Conservation (phyloP, 805 yeast genomes). For the Crinitomyces ghanaensis region DNA sequence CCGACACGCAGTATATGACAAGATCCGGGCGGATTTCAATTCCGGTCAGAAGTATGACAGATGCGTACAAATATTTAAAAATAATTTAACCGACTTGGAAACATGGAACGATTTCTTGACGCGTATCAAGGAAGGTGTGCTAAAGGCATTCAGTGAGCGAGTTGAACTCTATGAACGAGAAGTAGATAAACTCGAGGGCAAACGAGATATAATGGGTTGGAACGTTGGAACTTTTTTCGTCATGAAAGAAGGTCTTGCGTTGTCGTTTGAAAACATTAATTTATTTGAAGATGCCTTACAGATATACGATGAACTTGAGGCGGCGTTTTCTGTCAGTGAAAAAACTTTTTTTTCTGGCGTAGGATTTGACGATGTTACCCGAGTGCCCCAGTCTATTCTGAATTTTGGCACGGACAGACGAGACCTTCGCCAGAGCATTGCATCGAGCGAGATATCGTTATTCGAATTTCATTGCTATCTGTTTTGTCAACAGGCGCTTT, state of each 20-base stretch:
- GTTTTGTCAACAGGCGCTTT: constrained; percentile 26
- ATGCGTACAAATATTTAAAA: constrained; percentile 22
- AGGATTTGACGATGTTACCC: constrained; percentile 18
- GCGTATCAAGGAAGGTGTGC: constrained; percentile 37
- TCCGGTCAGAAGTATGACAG: constrained; percentile 26
- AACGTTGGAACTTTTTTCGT: constrained; percentile 34
- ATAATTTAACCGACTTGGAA: constrained; percentile 25
- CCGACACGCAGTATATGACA: constrained; percentile 41
- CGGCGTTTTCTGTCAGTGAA: constrained; percentile 19
- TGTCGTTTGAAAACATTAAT: constrained; percentile 42
- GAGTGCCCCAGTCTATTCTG: constrained; percentile 12
- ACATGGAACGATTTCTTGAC: constrained; percentile 38
- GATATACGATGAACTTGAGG: constrained; percentile 38
- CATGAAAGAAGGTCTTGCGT: constrained; percentile 40
- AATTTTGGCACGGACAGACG: constrained; percentile 11
- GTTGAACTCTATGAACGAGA: constrained; percentile 32
- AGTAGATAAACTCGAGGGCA: constrained; percentile 29
- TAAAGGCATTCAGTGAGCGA: constrained; percentile 43
- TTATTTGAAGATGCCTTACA: constrained; percentile 49
- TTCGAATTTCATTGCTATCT: constrained; percentile 31
- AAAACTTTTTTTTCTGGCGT: constrained; percentile 20
- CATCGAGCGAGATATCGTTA: constrained; percentile 25
- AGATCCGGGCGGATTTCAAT: constrained; percentile 42
- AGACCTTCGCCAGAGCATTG: constrained; percentile 22
- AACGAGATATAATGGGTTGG: constrained; percentile 31